Percentiles rank a stretch among this genome's conserved stretches.
phyloP scores from a whole-genome alignment of 2,329 filamentous ascomycete species.

The Penicillium sp. region DNA sequence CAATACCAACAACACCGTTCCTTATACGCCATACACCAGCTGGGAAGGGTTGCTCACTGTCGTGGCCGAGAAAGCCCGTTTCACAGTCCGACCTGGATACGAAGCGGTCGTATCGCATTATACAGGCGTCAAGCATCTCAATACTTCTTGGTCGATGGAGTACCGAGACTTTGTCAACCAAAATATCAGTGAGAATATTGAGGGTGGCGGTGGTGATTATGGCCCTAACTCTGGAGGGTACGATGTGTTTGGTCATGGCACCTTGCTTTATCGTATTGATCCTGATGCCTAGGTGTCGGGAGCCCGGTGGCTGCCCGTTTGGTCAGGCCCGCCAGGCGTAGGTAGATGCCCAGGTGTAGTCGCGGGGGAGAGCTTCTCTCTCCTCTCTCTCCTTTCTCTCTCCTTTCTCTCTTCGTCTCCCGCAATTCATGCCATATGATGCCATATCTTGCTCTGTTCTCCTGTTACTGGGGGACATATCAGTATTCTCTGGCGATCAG shows the following conservation, averaged over 20 bases:
- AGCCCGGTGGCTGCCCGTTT: too few relatives aligned
- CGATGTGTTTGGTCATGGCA: slow-evolving; percentile 41
- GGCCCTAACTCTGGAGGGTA: slow-evolving; percentile 44
- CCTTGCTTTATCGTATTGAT: slow-evolving; percentile 27
- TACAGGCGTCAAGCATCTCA: neutral
- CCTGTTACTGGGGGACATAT: too few relatives aligned
- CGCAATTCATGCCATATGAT: too few relatives aligned
- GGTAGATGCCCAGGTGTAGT: too few relatives aligned
- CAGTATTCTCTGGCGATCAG: too few relatives aligned
- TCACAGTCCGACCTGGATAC: slow-evolving; percentile 34
- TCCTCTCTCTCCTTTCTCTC: too few relatives aligned
- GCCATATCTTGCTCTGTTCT: too few relatives aligned
- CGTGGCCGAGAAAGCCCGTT: slow-evolving; percentile 33
- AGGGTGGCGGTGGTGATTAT: slow-evolving; percentile 50
- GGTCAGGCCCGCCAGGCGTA: too few relatives aligned
- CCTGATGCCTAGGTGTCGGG: too few relatives aligned
- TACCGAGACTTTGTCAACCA: slow-evolving; percentile 40
- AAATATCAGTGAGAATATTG: slow-evolving; percentile 31
- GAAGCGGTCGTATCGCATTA: neutral
- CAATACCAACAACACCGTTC: slow-evolving; percentile 45
- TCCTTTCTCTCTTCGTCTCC: too few relatives aligned
- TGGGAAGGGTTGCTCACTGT: slow-evolving; percentile 37
- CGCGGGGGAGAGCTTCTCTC: too few relatives aligned
- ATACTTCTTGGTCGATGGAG: slow-evolving; percentile 32
- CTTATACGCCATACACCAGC: slow-evolving; percentile 43